These are phyloP conservation scores for Polyporus tsugae DNA, from an alignment of 1,284 basidiomycete species.

Conservation along the genomic window DNA sequence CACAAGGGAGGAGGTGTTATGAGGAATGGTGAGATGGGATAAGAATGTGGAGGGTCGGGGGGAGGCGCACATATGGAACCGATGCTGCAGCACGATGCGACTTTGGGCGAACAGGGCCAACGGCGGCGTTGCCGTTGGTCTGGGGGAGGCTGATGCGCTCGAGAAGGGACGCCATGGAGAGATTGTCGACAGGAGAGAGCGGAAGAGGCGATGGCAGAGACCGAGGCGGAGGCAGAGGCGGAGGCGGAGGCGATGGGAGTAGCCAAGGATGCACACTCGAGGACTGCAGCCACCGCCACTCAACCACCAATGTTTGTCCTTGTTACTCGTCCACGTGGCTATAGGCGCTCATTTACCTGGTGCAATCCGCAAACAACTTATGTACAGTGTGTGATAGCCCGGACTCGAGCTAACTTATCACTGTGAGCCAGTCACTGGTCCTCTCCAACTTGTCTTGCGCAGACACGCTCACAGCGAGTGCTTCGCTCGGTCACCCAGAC, in stretches of 20 bases:
- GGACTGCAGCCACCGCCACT: conserved; percentile 4
- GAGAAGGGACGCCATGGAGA: conserved; percentile 62
- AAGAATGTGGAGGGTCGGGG: conserved; percentile 36
- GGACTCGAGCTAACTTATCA: too few relatives aligned
- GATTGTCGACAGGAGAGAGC: neutral
- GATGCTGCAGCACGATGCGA: conserved; percentile 51
- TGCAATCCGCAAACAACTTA: too few relatives aligned
- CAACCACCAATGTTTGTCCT: neutral
- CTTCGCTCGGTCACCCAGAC: too few relatives aligned
- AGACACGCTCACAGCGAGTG: too few relatives aligned
- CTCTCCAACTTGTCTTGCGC: too few relatives aligned
- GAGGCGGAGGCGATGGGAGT: neutral
- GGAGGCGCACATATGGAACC: conserved; percentile 73
- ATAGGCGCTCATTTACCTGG: neutral
- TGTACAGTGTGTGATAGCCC: too few relatives aligned
- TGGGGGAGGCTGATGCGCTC: conserved; percentile 66
- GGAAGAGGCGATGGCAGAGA: too few relatives aligned
- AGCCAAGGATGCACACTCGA: neutral
- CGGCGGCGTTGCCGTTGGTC: conserved; percentile 43
- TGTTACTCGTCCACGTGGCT: neutral
- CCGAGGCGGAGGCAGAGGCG: neutral
- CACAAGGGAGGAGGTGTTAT: conserved; percentile 12
- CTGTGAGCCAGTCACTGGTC: too few relatives aligned
- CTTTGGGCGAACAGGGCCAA: conserved; percentile 69
- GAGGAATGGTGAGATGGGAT: conserved; percentile 26